Percentiles rank a stretch among this genome's conserved stretches.
phyloP scores from a whole-genome alignment of 176 grass and related monocot genomes.

The Dactylis glomerata region DNA sequence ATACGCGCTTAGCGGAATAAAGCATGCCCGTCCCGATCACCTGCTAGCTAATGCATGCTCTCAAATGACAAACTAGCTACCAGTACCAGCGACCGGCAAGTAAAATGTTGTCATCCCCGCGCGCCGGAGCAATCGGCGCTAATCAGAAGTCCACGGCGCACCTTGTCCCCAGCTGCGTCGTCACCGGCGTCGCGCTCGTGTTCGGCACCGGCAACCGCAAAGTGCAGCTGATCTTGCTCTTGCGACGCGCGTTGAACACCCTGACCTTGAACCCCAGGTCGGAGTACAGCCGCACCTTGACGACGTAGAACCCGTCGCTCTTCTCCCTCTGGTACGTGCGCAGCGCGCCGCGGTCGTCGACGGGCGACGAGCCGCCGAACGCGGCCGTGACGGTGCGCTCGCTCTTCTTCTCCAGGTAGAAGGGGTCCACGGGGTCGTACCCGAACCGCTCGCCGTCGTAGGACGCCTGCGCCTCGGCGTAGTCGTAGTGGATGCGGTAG shows the following conservation, averaged over 20 bases:
- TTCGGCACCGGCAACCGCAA: constrained; percentile 56
- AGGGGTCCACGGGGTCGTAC: constrained; percentile 31
- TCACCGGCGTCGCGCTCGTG: constrained; percentile 6
- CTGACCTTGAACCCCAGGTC: constrained; percentile 52
- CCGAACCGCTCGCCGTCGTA: constrained; percentile 61
- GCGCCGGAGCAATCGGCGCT: no score
- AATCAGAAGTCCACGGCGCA: constrained; percentile 49
- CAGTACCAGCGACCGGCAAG: no score
- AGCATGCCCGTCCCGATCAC: no score
- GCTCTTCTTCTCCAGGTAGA: constrained; percentile 55
- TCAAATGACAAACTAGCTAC: background rate
- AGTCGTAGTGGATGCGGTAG: constrained; percentile 48
- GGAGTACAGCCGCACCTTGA: constrained; percentile 52
- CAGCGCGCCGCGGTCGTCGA: constrained; percentile 15
- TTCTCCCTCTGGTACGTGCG: constrained; percentile 58
- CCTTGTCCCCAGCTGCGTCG: constrained; percentile 26
- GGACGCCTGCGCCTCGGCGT: constrained; percentile 34
- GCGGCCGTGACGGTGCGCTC: constrained; percentile 27
- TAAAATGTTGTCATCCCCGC: no score
- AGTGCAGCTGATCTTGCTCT: constrained; percentile 56
- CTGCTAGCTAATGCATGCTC: no score
- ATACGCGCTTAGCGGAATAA: no score
- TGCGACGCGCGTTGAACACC: constrained; percentile 35
- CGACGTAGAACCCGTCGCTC: constrained; percentile 53
- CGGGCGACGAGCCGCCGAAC: constrained; percentile 5